Conservation (phyloP, 164 flowering plant species). For the Annona squamosa region DNA sequence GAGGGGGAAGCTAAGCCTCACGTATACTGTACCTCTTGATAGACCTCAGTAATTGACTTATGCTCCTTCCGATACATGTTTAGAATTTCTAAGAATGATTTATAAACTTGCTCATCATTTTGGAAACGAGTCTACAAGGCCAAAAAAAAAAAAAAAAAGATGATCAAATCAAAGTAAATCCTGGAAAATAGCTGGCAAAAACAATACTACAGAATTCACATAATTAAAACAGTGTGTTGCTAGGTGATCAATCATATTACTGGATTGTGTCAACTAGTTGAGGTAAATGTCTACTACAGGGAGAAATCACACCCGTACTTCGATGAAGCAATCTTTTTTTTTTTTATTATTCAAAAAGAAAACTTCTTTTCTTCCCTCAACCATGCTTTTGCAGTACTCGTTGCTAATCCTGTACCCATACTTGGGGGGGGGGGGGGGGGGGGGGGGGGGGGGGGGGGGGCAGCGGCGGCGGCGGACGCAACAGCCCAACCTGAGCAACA, state of each 20-base stretch:
- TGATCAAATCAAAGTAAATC: neutral
- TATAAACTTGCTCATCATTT: conserved; percentile 73
- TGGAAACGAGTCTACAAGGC: conserved; percentile 71
- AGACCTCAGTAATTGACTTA: conserved; percentile 67
- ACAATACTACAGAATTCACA: neutral
- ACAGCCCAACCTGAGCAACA: neutral
- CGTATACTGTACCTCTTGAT: conserved; percentile 48
- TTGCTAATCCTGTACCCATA: neutral
- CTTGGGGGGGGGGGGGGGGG: neutral
- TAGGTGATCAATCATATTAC: neutral
- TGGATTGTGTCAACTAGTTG: too few species aligned
- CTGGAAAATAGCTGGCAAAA: neutral
- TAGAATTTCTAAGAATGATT: conserved; percentile 76
- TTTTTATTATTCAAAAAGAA: neutral
- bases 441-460: too few species aligned
- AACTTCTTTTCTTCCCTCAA: neutral
- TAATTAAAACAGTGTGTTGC: neutral
- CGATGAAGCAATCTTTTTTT: neutral
- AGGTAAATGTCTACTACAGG: neutral
- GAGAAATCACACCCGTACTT: neutral
- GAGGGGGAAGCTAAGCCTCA: neutral
- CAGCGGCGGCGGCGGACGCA: too few species aligned
- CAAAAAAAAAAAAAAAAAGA: neutral
- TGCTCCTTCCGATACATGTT: conserved; percentile 78
- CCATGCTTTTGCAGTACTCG: neutral